phyloP scores from a whole-genome alignment of 805 yeast species.

The Blastobotrys robertii region DNA sequence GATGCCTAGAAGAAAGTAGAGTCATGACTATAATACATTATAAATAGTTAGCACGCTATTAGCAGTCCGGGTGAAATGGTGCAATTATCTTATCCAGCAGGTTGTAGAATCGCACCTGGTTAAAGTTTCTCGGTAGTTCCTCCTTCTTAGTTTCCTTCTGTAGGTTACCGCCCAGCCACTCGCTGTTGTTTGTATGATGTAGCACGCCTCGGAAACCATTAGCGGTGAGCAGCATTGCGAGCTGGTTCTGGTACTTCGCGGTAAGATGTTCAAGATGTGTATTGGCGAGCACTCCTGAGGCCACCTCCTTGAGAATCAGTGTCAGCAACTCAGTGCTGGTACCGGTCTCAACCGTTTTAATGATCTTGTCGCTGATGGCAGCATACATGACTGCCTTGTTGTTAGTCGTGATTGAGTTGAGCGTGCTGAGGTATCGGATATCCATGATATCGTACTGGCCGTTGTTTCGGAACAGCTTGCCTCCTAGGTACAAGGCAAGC shows the following conservation, averaged over 20 bases:
- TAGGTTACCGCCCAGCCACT: too few species aligned
- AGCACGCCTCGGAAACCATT: constrained; percentile 11
- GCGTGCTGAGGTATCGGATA: constrained; percentile 13
- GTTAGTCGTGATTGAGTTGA: constrained; percentile 6
- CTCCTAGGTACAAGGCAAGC: constrained; percentile 17
- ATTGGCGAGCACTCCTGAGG: constrained; percentile 9
- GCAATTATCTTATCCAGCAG: constrained; percentile 1
- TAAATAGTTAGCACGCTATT: background rate
- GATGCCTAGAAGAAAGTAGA: too few species aligned
- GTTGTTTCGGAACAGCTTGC: constrained; percentile 14
- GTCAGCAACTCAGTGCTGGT: constrained; percentile 10
- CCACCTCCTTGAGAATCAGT: constrained; percentile 9
- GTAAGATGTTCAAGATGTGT: constrained; percentile 10
- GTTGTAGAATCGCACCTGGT: background rate
- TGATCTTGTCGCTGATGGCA: constrained; percentile 12
- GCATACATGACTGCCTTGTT: constrained; percentile 17
- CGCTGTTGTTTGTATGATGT: too few species aligned
- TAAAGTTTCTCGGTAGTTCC: background rate
- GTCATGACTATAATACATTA: background rate
- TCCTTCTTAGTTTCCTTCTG: background rate
- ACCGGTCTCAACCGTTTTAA: constrained; percentile 12
- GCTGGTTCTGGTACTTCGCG: constrained; percentile 4
- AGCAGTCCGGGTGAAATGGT: background rate
- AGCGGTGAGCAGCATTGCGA: constrained; percentile 7
- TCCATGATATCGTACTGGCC: constrained; percentile 16